These are phyloP conservation scores for Yamadazyma buinensis DNA, from an alignment of 1,139 yeast genomes.

Conservation along the genomic window DNA sequence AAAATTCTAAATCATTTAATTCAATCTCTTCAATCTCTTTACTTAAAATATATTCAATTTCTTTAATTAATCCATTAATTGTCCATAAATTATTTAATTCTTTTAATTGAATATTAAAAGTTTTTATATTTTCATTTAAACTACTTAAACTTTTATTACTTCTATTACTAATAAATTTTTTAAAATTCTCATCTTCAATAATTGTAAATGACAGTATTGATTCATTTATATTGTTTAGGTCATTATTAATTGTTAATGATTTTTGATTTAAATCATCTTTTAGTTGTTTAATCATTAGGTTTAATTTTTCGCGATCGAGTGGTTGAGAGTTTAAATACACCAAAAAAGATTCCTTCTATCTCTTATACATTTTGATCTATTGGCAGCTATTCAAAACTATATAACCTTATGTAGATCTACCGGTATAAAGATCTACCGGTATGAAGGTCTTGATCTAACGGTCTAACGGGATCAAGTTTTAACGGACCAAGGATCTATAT, in stretches of 20 bases:
- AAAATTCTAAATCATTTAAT: constrained; percentile 18
- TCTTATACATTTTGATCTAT: no score
- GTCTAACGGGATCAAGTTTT: no score
- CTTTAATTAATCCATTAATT: constrained; percentile 19
- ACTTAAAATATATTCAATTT: constrained; percentile 15
- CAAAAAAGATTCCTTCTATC: no score
- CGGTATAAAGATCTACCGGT: no score
- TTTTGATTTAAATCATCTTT: constrained; percentile 2
- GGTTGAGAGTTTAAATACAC: background rate
- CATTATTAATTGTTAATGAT: constrained; percentile 1
- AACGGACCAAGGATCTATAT: constrained; percentile 17
- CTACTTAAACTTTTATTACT: constrained; percentile 14
- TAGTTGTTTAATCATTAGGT: constrained; percentile 10
- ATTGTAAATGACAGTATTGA: constrained; percentile 15
- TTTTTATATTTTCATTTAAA: constrained; percentile 18
- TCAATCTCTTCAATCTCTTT: constrained; percentile 8
- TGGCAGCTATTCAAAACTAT: no score
- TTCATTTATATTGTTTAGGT: constrained; percentile 7
- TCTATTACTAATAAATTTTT: background rate
- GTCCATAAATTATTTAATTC: constrained; percentile 22
- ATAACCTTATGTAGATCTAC: no score
- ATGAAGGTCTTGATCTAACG: no score
- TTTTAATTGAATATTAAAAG: constrained; percentile 14
- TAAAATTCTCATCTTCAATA: constrained; percentile 15
- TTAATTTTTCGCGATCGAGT: background rate